Evolutionary conservation across 164 flowering plant genomes (phyloP), one percentile per base, ranked within the genome.

Genomic region (Vitis amurensis): DNA sequence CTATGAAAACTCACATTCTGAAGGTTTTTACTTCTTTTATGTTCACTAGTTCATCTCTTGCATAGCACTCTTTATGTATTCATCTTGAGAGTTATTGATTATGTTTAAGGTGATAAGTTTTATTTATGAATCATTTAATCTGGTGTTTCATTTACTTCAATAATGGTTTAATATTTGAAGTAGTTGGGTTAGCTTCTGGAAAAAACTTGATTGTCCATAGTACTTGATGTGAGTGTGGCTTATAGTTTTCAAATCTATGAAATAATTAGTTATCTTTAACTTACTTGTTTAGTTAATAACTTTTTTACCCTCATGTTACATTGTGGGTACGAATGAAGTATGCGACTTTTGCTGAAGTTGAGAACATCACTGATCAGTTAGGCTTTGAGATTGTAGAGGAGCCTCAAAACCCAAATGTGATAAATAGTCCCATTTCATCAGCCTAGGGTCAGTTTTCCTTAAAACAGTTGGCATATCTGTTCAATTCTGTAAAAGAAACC

Each of bases 1-100:
- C 55, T 80, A 80, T 74, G 97, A 87, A 72, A 89, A 70, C 63
- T 71, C 89, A 16, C 82, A 83, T 50, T 68, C 93, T 64, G 97
- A 91, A 84, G 91, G 99, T 95, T 27, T 66, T 27, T 9, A 11
- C 49, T n/a, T 50, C 9, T 52, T 63, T 52, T 60, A 10, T 48
- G 60, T 62, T 44, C 14, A 57, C 27, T 23, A 12, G 17, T 55
- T 47, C 56, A 3, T 31, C 9, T 8, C 44, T 63, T 57, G 9
- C 67, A 16, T 3, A 4, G 4, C 50, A 58, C 44, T 65, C 59
- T 30, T 10, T 56, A 16, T 56, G 23, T 7, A 56, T n/a, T 56
- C 59, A 15, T 16, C 59, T 56, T 9, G 59, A 23, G 29, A 16
- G 8, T 16, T n/a, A 6, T 56, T 56, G 59, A 17, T 56, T 23